These are phyloP conservation scores for Hypoxylon cercidicola DNA, from an alignment of 495 filamentous ascomycete species.

Conservation along the genomic window DNA sequence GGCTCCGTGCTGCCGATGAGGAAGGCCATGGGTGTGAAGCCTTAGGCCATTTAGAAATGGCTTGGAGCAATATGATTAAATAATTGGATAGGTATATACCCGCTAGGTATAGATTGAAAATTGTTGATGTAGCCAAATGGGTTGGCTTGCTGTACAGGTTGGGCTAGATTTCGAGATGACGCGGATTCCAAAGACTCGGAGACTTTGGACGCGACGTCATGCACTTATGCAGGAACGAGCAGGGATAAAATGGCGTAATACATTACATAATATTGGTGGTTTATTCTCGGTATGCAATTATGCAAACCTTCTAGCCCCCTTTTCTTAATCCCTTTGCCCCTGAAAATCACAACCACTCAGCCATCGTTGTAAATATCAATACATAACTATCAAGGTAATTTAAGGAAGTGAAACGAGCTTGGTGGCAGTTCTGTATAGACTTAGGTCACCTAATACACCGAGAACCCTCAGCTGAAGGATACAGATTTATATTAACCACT, in stretches of 20 bases:
- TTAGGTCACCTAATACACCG: no score
- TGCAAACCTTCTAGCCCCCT: neutral
- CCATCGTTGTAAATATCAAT: no score
- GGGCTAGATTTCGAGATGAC: constrained; percentile 16
- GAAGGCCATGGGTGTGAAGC: constrained; percentile 36
- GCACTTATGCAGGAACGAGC: constrained; percentile 38
- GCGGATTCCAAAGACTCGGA: constrained; percentile 22
- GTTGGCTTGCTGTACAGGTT: constrained; percentile 1
- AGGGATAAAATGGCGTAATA: constrained; percentile 12
- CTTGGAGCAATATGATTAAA: neutral
- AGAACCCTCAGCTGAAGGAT: no score
- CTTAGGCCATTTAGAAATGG: constrained; percentile 31
- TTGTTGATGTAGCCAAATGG: no score
- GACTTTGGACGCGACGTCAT: constrained; percentile 29
- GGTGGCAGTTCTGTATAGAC: no score
- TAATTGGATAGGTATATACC: constrained; percentile 7
- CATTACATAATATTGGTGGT: neutral
- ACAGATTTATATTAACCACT: no score
- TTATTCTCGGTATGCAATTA: neutral
- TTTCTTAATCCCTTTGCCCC: no score
- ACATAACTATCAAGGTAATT: no score
- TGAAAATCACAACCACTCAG: no score
- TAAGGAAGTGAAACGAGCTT: no score
- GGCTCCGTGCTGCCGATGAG: constrained; percentile 43
- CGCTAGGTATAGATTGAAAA: no score